These are phyloP conservation scores for Nothophytophthora sp. DNA, from an alignment of 352 stramenopile species.

Conservation along the genomic window DNA sequence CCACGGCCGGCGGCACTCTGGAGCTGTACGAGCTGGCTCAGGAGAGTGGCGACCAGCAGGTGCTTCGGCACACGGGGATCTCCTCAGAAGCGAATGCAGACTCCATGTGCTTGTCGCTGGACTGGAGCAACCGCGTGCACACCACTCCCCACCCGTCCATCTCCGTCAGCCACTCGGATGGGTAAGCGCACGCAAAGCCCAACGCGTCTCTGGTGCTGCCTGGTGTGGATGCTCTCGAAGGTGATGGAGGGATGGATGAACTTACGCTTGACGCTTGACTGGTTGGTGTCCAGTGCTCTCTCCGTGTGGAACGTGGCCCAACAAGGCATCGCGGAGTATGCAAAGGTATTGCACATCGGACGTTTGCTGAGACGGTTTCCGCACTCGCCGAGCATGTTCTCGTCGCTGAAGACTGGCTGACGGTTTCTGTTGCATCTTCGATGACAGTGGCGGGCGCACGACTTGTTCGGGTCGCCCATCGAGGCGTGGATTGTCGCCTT, in stretches of 20 bases:
- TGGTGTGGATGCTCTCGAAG: conserved; percentile 4
- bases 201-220: too few relatives aligned
- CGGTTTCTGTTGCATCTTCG: conserved; percentile 6
- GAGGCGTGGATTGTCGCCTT: conserved; percentile 87
- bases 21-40: conserved; percentile 61
- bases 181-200: conserved; percentile 42
- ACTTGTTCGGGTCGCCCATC: conserved; percentile 76
- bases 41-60: conserved; percentile 1
- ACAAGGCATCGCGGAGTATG: conserved; percentile 31
- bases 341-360: too few relatives aligned
- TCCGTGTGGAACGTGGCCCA: conserved; percentile 51
- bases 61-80: conserved; percentile 40
- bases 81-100: conserved; percentile 29
- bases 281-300: conserved; percentile 26
- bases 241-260: too few relatives aligned
- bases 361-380: conserved; percentile 8
- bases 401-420: conserved; percentile 13
- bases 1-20: conserved; percentile 62
- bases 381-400: not conserved
- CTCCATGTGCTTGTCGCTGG: conserved; percentile 83
- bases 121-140: conserved; percentile 81
- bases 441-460: conserved; percentile 67
- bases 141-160: conserved; percentile 49
- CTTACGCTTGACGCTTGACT: conserved; percentile 3
- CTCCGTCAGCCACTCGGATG: conserved; percentile 83